Evolutionary conservation across 441 rosid genomes (phyloP).

Genomic region (Dalechampia spathulata): DNA sequence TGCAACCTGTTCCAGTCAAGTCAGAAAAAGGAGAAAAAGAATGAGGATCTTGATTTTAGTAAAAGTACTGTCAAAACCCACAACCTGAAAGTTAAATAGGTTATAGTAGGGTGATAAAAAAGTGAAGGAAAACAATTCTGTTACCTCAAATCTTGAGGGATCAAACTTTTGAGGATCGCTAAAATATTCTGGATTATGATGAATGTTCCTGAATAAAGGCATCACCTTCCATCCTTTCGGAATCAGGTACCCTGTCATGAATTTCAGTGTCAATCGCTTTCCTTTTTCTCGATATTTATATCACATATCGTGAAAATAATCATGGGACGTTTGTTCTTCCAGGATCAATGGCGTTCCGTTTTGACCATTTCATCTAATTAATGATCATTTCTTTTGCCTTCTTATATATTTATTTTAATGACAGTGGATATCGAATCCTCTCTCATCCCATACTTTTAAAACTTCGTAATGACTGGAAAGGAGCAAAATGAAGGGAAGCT

Average conservation of each 20-base stretch:
- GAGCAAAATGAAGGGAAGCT: too few relatives aligned
- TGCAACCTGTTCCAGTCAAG: conserved; percentile 28
- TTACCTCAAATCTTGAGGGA: conserved; percentile 72
- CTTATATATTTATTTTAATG: too few relatives aligned
- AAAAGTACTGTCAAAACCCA: too few relatives aligned
- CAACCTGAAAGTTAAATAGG: too few relatives aligned
- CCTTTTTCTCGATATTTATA: conserved; percentile 7
- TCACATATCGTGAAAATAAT: neutral
- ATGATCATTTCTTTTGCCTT: too few relatives aligned
- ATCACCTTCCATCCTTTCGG: conserved; percentile 85
- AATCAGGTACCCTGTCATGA: conserved; percentile 50
- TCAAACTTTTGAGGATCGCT: conserved; percentile 64
- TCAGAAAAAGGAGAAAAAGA: neutral
- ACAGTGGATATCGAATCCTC: too few relatives aligned
- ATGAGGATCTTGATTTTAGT: neutral
- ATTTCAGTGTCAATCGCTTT: conserved; percentile 11
- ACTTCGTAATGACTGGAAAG: too few relatives aligned
- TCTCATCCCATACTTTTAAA: too few relatives aligned
- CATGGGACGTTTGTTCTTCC: too few relatives aligned
- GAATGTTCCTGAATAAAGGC: conserved; percentile 72
- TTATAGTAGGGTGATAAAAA: neutral
- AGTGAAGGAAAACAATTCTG: neutral
- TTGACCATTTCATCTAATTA: too few relatives aligned
- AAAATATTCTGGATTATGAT: conserved; percentile 56
- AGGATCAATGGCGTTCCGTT: neutral